Evolutionary conservation across 1,284 basidiomycete genomes (phyloP).

Genomic region (Neonothopanus nambi): DNA sequence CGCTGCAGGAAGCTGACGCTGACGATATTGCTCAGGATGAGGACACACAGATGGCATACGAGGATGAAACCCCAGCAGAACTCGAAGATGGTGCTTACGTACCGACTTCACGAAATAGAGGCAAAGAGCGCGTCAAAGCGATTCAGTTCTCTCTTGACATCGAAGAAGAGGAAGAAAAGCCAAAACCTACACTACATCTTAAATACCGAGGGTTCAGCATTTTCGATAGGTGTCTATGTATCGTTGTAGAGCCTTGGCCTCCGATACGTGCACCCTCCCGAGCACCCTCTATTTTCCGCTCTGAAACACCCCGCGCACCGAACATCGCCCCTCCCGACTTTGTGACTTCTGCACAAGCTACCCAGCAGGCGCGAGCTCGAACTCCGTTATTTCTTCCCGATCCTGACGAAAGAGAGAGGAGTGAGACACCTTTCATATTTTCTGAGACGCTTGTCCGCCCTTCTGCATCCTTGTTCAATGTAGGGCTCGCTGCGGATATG

Average conservation of each 20-base stretch:
- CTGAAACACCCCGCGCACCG: slow-evolving; percentile 27
- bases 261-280: slow-evolving; percentile 34
- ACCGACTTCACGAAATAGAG: not conserved
- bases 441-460: slow-evolving; percentile 30
- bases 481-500: slow-evolving; percentile 25
- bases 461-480: slow-evolving; percentile 47
- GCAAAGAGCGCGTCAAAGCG: slow-evolving; percentile 8
- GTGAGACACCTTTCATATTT: slow-evolving; percentile 38
- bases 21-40: slow-evolving; percentile 25
- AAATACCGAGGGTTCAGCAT: slow-evolving; percentile 68
- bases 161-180: slow-evolving; percentile 66
- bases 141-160: slow-evolving; percentile 21
- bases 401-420: slow-evolving; percentile 43
- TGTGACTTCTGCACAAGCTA: slow-evolving; percentile 24
- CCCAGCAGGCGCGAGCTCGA: slow-evolving; percentile 29
- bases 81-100: slow-evolving; percentile 2
- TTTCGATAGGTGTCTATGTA: slow-evolving; percentile 67
- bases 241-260: slow-evolving; percentile 79
- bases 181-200: slow-evolving; percentile 66
- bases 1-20: slow-evolving; percentile 26
- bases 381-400: slow-evolving; percentile 75
- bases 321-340: slow-evolving; percentile 36
- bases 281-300: slow-evolving; percentile 32
- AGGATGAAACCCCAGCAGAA: too few species aligned
- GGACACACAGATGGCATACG: slow-evolving; percentile 21